Evolutionary conservation across 805 yeast species (phyloP).

Genomic region (Nakazawaea wyomingensis): DNA sequence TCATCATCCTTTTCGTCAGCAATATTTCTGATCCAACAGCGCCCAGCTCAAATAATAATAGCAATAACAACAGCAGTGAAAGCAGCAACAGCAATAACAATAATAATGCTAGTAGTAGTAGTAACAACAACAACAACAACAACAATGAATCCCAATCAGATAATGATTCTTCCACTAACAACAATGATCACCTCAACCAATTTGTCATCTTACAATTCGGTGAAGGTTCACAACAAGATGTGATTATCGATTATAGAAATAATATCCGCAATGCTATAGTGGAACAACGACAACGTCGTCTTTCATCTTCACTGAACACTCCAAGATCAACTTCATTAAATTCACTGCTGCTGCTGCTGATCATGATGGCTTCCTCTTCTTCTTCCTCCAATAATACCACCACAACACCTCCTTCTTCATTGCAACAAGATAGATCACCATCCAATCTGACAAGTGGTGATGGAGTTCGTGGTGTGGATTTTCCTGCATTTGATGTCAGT

Average conservation of each 20-base stretch:
- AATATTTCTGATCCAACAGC: not conserved
- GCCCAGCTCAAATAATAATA: not conserved
- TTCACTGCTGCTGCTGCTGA: not conserved
- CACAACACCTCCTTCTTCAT: no score
- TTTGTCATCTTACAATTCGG: constrained; percentile 13
- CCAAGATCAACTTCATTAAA: no score
- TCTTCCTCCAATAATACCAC: not conserved
- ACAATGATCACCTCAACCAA: constrained; percentile 4
- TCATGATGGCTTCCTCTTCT: no score
- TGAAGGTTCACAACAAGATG: constrained; percentile 13
- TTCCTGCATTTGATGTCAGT: constrained; percentile 32
- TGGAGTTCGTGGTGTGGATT: constrained; percentile 29
- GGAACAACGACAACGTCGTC: constrained; percentile 9
- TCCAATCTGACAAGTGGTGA: not conserved
- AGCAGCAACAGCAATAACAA: no score
- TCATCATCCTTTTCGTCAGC: no score
- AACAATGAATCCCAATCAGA: no score
- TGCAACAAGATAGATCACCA: no score
- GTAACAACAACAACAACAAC: no score
- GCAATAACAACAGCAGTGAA: no score
- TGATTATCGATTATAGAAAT: constrained; percentile 11
- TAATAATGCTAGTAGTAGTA: no score
- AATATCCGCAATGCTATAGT: constrained; percentile 11
- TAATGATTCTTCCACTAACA: not conserved
- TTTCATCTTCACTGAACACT: not conserved